A percentile compares a stretch with the other conserved stretches of the same genome.
phyloP scores from a whole-genome alignment of 805 yeast genomes.

The Candida fluviatilis region DNA sequence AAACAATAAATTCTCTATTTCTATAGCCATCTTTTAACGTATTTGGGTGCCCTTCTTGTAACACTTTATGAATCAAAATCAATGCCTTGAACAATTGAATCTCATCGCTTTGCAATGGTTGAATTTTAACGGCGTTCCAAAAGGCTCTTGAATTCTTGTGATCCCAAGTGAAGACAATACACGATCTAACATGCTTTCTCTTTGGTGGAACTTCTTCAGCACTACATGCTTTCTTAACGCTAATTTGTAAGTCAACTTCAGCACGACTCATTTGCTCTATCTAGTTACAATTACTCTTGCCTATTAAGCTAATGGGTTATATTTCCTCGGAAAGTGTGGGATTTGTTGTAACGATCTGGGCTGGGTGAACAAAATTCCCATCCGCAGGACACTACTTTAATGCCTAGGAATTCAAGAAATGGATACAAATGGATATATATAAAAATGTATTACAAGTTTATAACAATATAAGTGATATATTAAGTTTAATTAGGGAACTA shows the following conservation, averaged over 20 bases:
- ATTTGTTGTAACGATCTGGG: too few species aligned
- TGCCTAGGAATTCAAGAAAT: too few species aligned
- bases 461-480: too few species aligned
- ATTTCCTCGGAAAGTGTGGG: too few species aligned
- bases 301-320: too few species aligned
- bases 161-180: constrained; percentile 96
- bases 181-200: constrained; percentile 91
- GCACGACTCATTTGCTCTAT: constrained; percentile 36
- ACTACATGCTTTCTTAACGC: constrained; percentile 81
- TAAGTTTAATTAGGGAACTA: too few species aligned
- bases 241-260: constrained; percentile 43
- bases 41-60: constrained; percentile 97
- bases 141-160: constrained; percentile 78
- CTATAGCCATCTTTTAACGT: constrained; percentile 75
- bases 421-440: too few species aligned
- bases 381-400: background rate
- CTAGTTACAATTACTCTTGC: too few species aligned
- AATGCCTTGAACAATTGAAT: constrained; percentile 82
- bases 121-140: constrained; percentile 77
- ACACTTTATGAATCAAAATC: constrained; percentile 80
- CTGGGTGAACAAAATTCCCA: background rate
- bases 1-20: constrained; percentile 72
- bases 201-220: constrained; percentile 89
- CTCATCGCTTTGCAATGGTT: constrained; percentile 78
- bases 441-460: too few species aligned